These are phyloP conservation scores for Leccinum truebloodii DNA, from an alignment of 768 basidiomycete genomes.

Conservation along the genomic window DNA sequence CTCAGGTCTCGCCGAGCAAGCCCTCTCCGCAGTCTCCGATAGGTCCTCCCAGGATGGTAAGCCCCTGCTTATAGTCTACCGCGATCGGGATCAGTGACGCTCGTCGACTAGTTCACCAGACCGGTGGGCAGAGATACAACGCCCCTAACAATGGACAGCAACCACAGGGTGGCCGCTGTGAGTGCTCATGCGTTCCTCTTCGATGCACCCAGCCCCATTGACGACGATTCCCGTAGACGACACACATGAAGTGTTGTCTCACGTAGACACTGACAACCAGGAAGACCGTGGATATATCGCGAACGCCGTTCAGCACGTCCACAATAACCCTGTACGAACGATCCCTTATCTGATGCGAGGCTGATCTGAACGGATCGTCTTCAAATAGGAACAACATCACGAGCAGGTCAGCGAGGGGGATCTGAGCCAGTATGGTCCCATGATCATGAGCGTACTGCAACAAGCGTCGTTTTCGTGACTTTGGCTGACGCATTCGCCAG, in stretches of 20 bases:
- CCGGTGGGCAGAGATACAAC: conserved; percentile 68
- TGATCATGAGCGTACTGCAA: conserved; percentile 19
- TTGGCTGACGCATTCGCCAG: conserved; percentile 15
- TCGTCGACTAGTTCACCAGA: conserved; percentile 44
- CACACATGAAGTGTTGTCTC: conserved; percentile 58
- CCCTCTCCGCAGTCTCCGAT: conserved; percentile 44
- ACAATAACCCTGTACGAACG: conserved; percentile 19
- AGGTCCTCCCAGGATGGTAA: conserved; percentile 1
- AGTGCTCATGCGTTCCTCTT: conserved; percentile 4
- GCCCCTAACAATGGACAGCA: conserved; percentile 46
- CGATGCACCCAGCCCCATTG: conserved; percentile 8
- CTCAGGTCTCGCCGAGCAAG: conserved; percentile 71
- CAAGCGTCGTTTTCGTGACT: background rate
- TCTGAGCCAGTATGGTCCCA: conserved; percentile 21
- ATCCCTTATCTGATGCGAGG: background rate
- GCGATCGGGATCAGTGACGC: conserved; percentile 4
- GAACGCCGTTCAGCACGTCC: conserved; percentile 26
- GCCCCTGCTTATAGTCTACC: background rate
- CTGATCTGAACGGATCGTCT: conserved; percentile 1
- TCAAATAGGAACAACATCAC: conserved; percentile 15
- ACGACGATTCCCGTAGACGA: conserved; percentile 46
- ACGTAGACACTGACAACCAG: conserved; percentile 37
- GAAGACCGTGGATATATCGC: conserved; percentile 11
- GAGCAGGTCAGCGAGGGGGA: conserved; percentile 13
- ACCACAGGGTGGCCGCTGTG: conserved; percentile 27